Evolutionary conservation across 192 early-diverging fungal genomes (phyloP).

Genomic region (Coemansia javaensis): DNA sequence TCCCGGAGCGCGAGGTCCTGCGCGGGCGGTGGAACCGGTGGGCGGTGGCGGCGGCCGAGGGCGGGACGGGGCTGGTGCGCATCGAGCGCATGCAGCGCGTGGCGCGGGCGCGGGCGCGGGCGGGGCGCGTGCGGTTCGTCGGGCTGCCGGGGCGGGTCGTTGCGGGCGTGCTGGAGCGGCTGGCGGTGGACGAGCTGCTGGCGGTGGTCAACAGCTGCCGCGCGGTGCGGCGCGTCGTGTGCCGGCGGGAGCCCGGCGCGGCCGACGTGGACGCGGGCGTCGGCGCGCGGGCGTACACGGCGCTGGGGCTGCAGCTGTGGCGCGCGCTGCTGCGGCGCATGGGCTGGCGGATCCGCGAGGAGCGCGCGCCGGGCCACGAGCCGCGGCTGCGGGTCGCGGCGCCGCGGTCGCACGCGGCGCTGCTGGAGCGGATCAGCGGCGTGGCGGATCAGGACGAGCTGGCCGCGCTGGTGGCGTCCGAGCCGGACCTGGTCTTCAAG

Average conservation of each 20-base stretch:
- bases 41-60: not conserved
- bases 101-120: no score
- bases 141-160: conserved; percentile 25
- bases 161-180: conserved; percentile 10
- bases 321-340: conserved; percentile 27
- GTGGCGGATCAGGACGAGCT: conserved; percentile 22
- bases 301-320: conserved; percentile 27
- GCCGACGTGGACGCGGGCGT: not conserved
- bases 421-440: conserved; percentile 24
- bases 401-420: conserved; percentile 20
- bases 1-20: conserved; percentile 34
- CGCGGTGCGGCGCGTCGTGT: conserved; percentile 30
- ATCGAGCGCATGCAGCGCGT: no score
- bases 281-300: conserved; percentile 25
- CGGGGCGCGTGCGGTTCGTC: not conserved
- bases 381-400: conserved; percentile 13
- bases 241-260: conserved; percentile 10
- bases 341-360: conserved; percentile 35
- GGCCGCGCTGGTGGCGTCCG: conserved; percentile 12
- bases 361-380: conserved; percentile 25
- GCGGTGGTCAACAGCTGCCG: conserved; percentile 33
- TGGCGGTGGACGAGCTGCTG: conserved; percentile 28
- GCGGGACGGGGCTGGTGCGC: not conserved
- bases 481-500: conserved; percentile 45
- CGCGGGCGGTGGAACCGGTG: conserved; percentile 19